Percentiles rank a stretch among this genome's conserved stretches.
phyloP scores from a whole-genome alignment of 768 basidiomycete genomes.

The Pulveroboletus sp. region DNA sequence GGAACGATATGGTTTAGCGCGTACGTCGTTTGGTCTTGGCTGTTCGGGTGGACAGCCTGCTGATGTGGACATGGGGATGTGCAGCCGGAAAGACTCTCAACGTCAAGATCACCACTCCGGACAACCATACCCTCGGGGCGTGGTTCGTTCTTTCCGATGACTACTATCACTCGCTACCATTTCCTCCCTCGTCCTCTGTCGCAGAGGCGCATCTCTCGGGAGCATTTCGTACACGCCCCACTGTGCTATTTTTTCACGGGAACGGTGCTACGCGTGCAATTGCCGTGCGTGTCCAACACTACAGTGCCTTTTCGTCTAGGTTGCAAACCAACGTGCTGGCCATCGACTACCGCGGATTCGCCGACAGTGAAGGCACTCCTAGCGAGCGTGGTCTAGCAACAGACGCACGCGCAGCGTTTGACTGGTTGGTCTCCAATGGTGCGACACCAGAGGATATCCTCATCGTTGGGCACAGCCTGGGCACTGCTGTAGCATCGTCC shows the following conservation, averaged over 20 bases:
- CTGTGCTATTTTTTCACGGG: slow-evolving; percentile 90
- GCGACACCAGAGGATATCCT: slow-evolving; percentile 57
- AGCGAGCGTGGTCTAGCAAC: slow-evolving; percentile 65
- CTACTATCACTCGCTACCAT: slow-evolving; percentile 49
- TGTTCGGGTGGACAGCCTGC: neutral
- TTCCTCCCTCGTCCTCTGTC: slow-evolving; percentile 33
- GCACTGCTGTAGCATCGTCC: slow-evolving; percentile 69
- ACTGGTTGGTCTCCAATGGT: slow-evolving; percentile 64
- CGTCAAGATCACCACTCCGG: slow-evolving; percentile 62
- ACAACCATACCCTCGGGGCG: slow-evolving; percentile 77
- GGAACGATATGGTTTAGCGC: slow-evolving; percentile 76
- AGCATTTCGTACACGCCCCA: slow-evolving; percentile 59
- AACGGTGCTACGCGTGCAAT: slow-evolving; percentile 80
- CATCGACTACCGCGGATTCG: slow-evolving; percentile 92
- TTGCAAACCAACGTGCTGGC: slow-evolving; percentile 72
- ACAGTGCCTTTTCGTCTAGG: slow-evolving; percentile 59
- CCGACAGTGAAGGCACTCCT: slow-evolving; percentile 76
- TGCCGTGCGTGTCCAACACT: slow-evolving; percentile 60
- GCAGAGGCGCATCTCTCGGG: slow-evolving; percentile 41
- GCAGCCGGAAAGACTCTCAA: slow-evolving; percentile 77
- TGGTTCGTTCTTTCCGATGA: slow-evolving; percentile 77
- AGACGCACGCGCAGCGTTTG: slow-evolving; percentile 77
- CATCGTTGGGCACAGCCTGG: slow-evolving; percentile 83
- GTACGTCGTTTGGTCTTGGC: slow-evolving; percentile 37
- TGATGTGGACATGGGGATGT: neutral